Evolutionary conservation across 768 basidiomycete species (phyloP).

Genomic region (Leccinum subgranulosum): DNA sequence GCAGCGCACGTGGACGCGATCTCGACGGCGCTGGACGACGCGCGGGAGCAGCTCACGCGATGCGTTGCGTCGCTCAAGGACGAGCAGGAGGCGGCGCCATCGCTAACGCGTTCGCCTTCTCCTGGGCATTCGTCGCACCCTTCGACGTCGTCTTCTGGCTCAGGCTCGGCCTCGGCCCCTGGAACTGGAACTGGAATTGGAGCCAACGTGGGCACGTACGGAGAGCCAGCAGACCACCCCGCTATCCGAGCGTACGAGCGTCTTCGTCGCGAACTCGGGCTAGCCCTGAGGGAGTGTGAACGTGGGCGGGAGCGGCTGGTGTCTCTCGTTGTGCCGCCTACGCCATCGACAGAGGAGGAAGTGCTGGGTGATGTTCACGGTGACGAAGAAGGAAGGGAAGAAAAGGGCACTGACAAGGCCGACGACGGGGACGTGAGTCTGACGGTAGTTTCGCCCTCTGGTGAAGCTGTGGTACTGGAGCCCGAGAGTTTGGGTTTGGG

Average conservation of each 20-base stretch:
- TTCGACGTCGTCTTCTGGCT: conserved; percentile 19
- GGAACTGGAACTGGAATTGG: no score
- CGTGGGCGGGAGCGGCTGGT: conserved; percentile 66
- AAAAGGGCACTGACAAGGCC: background rate
- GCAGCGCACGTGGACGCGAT: conserved; percentile 73
- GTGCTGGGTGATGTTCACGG: background rate
- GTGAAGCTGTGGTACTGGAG: conserved; percentile 17
- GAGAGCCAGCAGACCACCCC: conserved; percentile 35
- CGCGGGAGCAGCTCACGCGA: conserved; percentile 59
- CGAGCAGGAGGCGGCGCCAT: conserved; percentile 11
- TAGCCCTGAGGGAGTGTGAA: conserved; percentile 80
- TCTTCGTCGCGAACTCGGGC: conserved; percentile 70
- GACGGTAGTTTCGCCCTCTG: conserved; percentile 17
- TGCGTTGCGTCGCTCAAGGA: conserved; percentile 59
- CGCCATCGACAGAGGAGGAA: conserved; percentile 39
- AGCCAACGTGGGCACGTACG: background rate
- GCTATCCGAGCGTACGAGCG: conserved; percentile 73
- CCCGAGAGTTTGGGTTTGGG: background rate
- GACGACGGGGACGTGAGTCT: background rate
- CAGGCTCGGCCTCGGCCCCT: background rate
- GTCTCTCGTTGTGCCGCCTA: conserved; percentile 50
- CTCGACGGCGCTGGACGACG: conserved; percentile 64
- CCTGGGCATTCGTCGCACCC: conserved; percentile 20
- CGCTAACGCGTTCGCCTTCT: background rate
- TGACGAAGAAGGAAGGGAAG: background rate